phyloP scores from a whole-genome alignment of 768 basidiomycete species.

The Tricholoma matsutake region DNA sequence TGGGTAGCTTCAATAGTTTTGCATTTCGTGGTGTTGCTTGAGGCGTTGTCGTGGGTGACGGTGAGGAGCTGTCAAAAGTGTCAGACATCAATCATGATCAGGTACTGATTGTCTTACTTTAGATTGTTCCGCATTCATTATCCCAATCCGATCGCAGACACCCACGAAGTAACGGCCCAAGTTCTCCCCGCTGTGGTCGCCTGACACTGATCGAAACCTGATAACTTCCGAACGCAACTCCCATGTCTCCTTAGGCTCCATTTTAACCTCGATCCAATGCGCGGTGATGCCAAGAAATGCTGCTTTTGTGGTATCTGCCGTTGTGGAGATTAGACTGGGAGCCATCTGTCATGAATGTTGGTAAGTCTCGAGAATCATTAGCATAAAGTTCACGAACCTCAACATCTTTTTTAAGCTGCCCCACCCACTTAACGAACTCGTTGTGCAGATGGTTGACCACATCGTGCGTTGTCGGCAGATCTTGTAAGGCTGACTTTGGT shows the following conservation, averaged over 20 bases:
- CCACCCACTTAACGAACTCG: conserved; percentile 5
- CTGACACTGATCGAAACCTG: conserved; percentile 18
- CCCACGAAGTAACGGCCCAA: conserved; percentile 24
- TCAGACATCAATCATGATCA: too few relatives aligned
- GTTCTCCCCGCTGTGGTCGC: conserved; percentile 25
- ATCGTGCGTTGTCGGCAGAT: conserved; percentile 6
- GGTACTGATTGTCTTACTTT: neutral
- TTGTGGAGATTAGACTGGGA: too few relatives aligned
- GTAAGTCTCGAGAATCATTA: too few relatives aligned
- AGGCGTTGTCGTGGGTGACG: conserved; percentile 20
- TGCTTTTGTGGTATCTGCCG: conserved; percentile 12
- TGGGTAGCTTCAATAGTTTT: conserved; percentile 13
- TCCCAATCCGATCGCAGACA: conserved; percentile 22
- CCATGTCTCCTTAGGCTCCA: conserved; percentile 10
- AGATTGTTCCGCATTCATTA: conserved; percentile 7
- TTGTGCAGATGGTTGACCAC: conserved; percentile 15
- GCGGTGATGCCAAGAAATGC: conserved; percentile 11
- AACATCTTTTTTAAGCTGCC: conserved; percentile 9
- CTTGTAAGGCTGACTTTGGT: neutral
- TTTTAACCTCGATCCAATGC: conserved; percentile 19
- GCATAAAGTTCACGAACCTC: too few relatives aligned
- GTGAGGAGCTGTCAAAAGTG: conserved; percentile 13
- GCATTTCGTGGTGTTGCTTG: conserved; percentile 9
- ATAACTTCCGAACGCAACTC: conserved; percentile 18
- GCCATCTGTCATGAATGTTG: too few relatives aligned